Percentiles rank a stretch among this genome's conserved stretches.
These are phyloP conservation scores for Cyclocybe aegerita DNA, from an alignment of 768 basidiomycete genomes.

Conservation along the genomic window DNA sequence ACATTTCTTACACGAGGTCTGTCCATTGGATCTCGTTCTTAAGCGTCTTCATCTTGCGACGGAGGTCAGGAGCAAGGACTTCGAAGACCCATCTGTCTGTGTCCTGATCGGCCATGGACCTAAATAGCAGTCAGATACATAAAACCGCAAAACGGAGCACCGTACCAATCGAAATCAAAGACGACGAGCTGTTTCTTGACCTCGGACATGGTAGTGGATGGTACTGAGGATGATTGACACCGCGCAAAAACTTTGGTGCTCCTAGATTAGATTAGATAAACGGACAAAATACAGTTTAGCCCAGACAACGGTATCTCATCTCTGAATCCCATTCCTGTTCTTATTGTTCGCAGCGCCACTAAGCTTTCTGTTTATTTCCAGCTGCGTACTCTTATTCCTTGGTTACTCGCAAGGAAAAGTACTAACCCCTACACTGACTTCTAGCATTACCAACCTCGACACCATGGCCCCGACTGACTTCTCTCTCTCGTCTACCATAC, in stretches of 20 bases:
- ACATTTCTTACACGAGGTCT: conserved; percentile 77
- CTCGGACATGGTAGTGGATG: conserved; percentile 24
- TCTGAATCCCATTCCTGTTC: background rate
- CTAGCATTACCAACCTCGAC: background rate
- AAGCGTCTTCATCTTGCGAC: conserved; percentile 74
- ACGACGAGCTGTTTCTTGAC: conserved; percentile 72
- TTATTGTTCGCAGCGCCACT: background rate
- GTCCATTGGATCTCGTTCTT: conserved; percentile 81
- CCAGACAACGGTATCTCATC: too few species aligned
- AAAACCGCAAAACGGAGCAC: background rate
- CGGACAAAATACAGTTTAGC: background rate
- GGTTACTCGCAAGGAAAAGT: too few species aligned
- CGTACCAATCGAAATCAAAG: conserved; percentile 96
- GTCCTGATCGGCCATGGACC: conserved; percentile 95
- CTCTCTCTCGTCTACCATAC: conserved; percentile 17
- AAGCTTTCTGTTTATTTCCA: background rate
- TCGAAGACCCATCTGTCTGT: conserved; percentile 93
- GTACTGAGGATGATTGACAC: background rate
- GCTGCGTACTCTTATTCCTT: too few species aligned
- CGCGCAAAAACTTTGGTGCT: conserved; percentile 2
- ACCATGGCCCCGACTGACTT: background rate
- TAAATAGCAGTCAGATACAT: conserved; percentile 23
- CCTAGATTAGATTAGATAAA: conserved; percentile 11
- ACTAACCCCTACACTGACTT: background rate
- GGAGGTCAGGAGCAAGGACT: conserved; percentile 81